These are phyloP conservation scores for Posidonia australis DNA, from an alignment of 106 monocot genomes.

Conservation along the genomic window DNA sequence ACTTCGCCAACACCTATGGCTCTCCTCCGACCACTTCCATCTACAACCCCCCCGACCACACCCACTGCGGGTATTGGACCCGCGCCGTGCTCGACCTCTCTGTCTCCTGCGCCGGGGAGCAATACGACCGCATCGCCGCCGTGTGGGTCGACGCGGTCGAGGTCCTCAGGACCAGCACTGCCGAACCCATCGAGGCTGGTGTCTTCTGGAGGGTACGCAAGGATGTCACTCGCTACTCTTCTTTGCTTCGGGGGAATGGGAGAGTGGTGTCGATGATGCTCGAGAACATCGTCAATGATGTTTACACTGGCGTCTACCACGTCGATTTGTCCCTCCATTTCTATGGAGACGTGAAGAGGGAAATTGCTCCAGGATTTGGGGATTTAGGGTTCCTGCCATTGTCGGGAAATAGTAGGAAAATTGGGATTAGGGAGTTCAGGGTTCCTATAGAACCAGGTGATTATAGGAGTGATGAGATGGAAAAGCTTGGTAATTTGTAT, in stretches of 20 bases:
- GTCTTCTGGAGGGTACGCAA: constrained; percentile 39
- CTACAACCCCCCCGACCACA: constrained; percentile 13
- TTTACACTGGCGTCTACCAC: constrained; percentile 38
- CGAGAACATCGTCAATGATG: constrained; percentile 24
- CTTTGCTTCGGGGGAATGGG: constrained; percentile 15
- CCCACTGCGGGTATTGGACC: not conserved
- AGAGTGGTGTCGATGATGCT: constrained; percentile 23
- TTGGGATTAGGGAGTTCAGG: not conserved
- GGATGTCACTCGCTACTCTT: constrained; percentile 33
- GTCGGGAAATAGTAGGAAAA: not conserved
- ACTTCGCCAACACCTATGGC: constrained; percentile 34
- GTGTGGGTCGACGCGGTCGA: constrained; percentile 45
- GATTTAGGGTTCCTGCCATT: not conserved
- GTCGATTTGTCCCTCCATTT: constrained; percentile 40
- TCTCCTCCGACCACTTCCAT: constrained; percentile 29
- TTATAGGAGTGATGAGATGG: not conserved
- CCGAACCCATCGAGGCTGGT: constrained; percentile 25
- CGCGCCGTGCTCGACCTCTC: constrained; percentile 1
- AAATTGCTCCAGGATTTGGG: not conserved
- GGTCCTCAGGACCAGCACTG: constrained; percentile 39
- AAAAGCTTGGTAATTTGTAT: not conserved
- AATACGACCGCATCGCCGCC: constrained; percentile 23
- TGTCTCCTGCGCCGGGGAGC: not conserved
- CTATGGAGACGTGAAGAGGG: constrained; percentile 19
- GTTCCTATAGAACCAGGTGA: no score